Conservation (phyloP, 2,329 filamentous ascomycete species). For the Alternaria atra region DNA sequence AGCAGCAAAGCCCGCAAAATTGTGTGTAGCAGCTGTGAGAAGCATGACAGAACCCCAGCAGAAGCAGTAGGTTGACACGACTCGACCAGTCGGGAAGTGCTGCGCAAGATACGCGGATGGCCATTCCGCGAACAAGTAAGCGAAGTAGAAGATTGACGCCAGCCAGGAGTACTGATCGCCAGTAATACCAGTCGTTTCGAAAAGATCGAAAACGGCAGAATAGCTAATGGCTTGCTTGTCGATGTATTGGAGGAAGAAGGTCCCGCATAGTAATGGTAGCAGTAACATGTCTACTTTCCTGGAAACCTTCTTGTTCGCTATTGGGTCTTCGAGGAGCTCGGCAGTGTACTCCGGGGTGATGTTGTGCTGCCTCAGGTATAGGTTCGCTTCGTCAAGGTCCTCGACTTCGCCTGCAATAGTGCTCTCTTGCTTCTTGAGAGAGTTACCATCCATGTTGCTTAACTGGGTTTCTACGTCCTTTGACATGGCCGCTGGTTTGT, state of each 20-base stretch:
- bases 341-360: slow-evolving; percentile 55
- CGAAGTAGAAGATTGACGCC: slow-evolving; percentile 66
- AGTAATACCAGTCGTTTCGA: slow-evolving; percentile 59
- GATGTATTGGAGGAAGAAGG: slow-evolving; percentile 64
- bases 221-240: slow-evolving; percentile 66
- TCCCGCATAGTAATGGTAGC: slow-evolving; percentile 62
- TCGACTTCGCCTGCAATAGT: slow-evolving; percentile 35
- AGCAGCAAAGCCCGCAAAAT: slow-evolving; percentile 30
- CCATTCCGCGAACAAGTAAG: slow-evolving; percentile 32
- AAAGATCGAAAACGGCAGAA: slow-evolving; percentile 65
- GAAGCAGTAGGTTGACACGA: slow-evolving; percentile 35
- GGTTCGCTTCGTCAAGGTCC: slow-evolving; percentile 59
- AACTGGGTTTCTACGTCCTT: slow-evolving; percentile 5
- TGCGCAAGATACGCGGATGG: slow-evolving; percentile 40
- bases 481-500: background rate
- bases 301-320: slow-evolving; percentile 44
- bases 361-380: slow-evolving; percentile 61
- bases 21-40: slow-evolving; percentile 29
- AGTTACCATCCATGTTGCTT: background rate
- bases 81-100: slow-evolving; percentile 44
- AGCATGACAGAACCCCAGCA: slow-evolving; percentile 31
- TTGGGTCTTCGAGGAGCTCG: slow-evolving; percentile 57
- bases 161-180: slow-evolving; percentile 63
- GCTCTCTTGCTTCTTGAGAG: slow-evolving; percentile 6
- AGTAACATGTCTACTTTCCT: slow-evolving; percentile 61